Conservation (phyloP, 176 grass and related monocot species). For the Bothriochloa decipiens region DNA sequence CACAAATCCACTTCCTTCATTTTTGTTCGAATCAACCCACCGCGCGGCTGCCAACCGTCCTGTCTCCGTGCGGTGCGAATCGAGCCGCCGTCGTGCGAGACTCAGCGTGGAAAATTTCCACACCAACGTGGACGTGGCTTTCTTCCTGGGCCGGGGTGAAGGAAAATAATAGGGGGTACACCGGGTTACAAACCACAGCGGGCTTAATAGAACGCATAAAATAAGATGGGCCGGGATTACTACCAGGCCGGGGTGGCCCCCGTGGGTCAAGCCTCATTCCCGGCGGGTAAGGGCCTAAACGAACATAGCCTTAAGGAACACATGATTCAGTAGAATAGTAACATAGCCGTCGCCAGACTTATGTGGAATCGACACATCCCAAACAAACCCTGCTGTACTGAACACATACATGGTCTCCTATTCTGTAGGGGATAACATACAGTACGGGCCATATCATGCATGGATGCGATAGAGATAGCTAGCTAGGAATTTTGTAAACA, state of each 20-base stretch:
- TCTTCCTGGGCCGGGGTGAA: not conserved
- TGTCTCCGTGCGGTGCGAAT: no score
- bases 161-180: no score
- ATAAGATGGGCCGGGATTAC: not conserved
- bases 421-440: no score
- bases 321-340: not conserved
- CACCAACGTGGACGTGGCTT: not conserved
- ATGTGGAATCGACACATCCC: slow-evolving; percentile 81
- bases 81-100: no score
- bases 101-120: not conserved
- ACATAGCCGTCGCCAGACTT: slow-evolving; percentile 73
- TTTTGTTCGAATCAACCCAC: no score
- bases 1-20: no score
- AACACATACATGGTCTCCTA: slow-evolving; percentile 63
- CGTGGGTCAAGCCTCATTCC: not conserved
- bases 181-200: not conserved
- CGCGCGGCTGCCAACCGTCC: no score
- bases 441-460: no score
- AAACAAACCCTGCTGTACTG: slow-evolving; percentile 75
- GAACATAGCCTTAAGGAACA: not conserved
- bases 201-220: not conserved
- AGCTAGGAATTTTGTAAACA: no score
- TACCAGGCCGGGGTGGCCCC: not conserved
- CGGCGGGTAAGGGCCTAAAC: not conserved
- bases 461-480: no score